phyloP scores from a whole-genome alignment of 371 early-diverging fungal species.

The Entomophthora muscae region DNA sequence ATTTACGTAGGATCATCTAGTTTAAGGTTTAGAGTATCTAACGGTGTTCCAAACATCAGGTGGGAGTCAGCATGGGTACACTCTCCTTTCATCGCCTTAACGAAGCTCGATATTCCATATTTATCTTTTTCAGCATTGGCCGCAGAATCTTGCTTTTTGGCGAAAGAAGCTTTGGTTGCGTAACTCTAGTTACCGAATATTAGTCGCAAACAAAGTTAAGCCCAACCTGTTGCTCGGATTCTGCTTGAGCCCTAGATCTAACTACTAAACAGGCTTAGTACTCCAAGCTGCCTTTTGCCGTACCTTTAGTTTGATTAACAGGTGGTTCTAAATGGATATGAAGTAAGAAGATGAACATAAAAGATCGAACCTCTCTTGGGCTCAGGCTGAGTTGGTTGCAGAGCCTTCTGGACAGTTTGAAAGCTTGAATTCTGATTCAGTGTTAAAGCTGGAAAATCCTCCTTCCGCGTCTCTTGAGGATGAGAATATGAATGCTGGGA shows the following conservation, averaged over 20 bases:
- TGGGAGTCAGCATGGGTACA: not conserved
- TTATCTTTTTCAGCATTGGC: not conserved
- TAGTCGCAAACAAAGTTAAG: not conserved
- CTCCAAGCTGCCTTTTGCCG: no score
- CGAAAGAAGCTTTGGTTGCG: not conserved
- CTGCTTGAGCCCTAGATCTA: not conserved
- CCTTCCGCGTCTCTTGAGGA: slow-evolving; percentile 11
- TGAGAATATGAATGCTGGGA: slow-evolving; percentile 18
- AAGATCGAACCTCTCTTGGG: not conserved
- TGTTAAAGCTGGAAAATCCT: not conserved
- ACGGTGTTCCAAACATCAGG: not conserved
- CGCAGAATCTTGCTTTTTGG: not conserved
- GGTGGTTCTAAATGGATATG: not conserved
- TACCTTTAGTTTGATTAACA: not conserved
- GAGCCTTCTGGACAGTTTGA: not conserved
- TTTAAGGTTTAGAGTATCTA: not conserved
- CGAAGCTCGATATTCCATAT: not conserved
- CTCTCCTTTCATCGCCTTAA: not conserved
- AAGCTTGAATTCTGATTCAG: not conserved
- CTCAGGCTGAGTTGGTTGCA: not conserved
- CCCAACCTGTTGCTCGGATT: not conserved
- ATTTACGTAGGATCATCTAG: not conserved
- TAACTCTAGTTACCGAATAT: not conserved
- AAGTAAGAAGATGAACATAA: not conserved
- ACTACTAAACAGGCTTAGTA: no score